Percentiles rank a stretch among this genome's conserved stretches.
Evolutionary conservation across 2,329 filamentous ascomycete genomes (phyloP).

Genomic region (Phoma sp.): DNA sequence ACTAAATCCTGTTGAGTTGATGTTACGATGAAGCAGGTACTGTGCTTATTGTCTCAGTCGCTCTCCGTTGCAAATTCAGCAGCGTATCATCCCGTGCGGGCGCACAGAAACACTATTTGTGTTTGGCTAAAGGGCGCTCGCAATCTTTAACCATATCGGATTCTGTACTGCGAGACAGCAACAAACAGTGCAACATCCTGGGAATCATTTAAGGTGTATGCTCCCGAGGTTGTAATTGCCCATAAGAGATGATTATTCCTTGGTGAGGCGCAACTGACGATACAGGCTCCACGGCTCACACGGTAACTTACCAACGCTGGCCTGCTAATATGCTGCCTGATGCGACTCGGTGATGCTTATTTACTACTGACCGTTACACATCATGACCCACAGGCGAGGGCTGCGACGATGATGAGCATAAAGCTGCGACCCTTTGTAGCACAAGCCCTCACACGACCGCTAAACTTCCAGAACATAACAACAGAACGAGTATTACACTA

Average conservation of each 20-base stretch:
- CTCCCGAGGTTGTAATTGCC: slow-evolving; percentile 1
- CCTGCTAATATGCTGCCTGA: slow-evolving; percentile 1
- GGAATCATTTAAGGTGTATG: background rate
- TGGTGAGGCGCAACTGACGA: slow-evolving; percentile 11
- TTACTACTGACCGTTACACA: slow-evolving; percentile 2
- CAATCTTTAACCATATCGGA: background rate
- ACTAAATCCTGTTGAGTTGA: background rate
- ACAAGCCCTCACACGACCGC: slow-evolving; percentile 11
- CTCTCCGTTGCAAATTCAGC: too few relatives aligned
- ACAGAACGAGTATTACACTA: slow-evolving; percentile 13
- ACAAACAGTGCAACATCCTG: background rate
- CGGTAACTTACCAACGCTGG: background rate
- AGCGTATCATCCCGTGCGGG: too few relatives aligned
- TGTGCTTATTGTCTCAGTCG: too few relatives aligned
- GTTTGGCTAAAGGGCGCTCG: background rate
- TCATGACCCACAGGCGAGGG: background rate
- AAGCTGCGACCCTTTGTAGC: slow-evolving; percentile 5
- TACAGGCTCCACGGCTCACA: background rate
- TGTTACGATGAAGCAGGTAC: too few relatives aligned
- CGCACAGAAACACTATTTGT: too few relatives aligned
- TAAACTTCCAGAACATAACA: slow-evolving; percentile 15
- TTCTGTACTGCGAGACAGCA: background rate
- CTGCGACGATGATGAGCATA: slow-evolving; percentile 4
- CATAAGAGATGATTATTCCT: slow-evolving; percentile 1
- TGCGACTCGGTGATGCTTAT: slow-evolving; percentile 3